A percentile compares a stretch with the other conserved stretches of the same genome.
phyloP scores from a whole-genome alignment of 1,139 yeast species.

The Pichia sp. region DNA sequence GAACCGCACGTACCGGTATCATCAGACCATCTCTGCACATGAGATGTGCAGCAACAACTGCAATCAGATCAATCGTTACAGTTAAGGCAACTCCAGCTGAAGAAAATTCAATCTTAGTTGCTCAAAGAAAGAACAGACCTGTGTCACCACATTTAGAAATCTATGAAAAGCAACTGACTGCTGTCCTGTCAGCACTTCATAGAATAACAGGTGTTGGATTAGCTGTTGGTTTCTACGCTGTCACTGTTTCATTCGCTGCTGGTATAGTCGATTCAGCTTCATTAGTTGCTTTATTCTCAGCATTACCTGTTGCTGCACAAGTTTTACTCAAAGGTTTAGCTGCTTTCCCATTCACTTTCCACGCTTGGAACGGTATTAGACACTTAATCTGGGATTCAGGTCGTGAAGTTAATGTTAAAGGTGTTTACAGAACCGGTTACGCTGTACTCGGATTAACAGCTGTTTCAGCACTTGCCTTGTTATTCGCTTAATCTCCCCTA shows the following conservation, averaged over 20 bases:
- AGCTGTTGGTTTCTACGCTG: slow-evolving; percentile 71
- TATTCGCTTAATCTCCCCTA: slow-evolving; percentile 30
- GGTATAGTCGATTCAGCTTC: slow-evolving; percentile 59
- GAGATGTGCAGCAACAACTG: too few species aligned
- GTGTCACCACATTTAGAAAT: slow-evolving; percentile 84
- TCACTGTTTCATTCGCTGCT: slow-evolving; percentile 69
- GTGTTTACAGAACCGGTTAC: slow-evolving; percentile 91
- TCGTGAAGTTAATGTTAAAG: slow-evolving; percentile 66
- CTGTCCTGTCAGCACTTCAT: slow-evolving; percentile 73
- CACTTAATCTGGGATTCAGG: slow-evolving; percentile 92
- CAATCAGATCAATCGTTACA: slow-evolving; percentile 34
- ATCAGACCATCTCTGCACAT: slow-evolving; percentile 18
- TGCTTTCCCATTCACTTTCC: slow-evolving; percentile 84
- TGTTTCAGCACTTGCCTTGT: slow-evolving; percentile 51
- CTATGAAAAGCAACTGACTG: slow-evolving; percentile 84
- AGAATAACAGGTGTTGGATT: slow-evolving; percentile 83
- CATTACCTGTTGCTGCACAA: slow-evolving; percentile 58
- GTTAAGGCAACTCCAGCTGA: slow-evolving; percentile 54
- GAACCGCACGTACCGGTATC: slow-evolving; percentile 11
- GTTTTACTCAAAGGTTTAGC: slow-evolving; percentile 58
- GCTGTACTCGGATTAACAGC: slow-evolving; percentile 69
- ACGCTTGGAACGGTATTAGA: slow-evolving; percentile 78
- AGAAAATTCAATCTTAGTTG: slow-evolving; percentile 63
- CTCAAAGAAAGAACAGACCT: slow-evolving; percentile 86
- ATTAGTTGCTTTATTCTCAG: slow-evolving; percentile 47